Base-by-base conservation (phyloP, 305 asterid species). In the Nicotiana rustica region DNA sequence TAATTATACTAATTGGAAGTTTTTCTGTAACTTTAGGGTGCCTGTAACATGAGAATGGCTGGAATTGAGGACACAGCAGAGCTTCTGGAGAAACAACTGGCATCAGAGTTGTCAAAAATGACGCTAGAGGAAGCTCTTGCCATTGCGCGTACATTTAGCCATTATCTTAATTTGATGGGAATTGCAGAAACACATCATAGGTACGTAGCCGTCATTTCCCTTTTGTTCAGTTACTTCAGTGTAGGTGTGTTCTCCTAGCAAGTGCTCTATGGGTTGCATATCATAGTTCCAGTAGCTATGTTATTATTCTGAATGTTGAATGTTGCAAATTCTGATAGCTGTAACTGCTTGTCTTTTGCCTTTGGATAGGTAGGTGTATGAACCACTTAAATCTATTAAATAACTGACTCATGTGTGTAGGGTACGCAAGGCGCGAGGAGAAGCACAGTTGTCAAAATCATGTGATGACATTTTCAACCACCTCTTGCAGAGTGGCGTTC, bases 111-210 rank as follows among this genome's bases (percentile, higher is more conserved):
- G 86, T 93, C 97, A 6, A 86, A 91, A 81, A 91, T 95, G 99
- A 89, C 97, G 38, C 93, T 96, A 33, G 99, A 95, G 89, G 98
- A 96, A 86, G 98, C 99, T 25, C 81, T 94, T 44, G 81, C 93
- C 19, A 95, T 96, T 79, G 98, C 98, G 59, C 91, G 99, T 10
- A 95, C 97, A 29, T 96, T 96, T 87, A 96, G 97, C 85, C 99
- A 96, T 88, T 92, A 93, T 87, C 93, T 96, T 38, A 96, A 91
- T 83, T 89, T 96, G 86, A 91, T 96, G 89, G 98, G 97, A 80
- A 92, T 95, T 83, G 98, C 98, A 55, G 99, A 96, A 90, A 96
- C 98, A 77, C 98, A 96, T 88, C 99, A 96, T 85, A 91, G 98
- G 99, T 96, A 84, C 35, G 75, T 3, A 47, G 14, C 38, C 21